Evolutionary conservation across 352 stramenopile genomes (phyloP).

Genomic region (Pythium biforme): DNA sequence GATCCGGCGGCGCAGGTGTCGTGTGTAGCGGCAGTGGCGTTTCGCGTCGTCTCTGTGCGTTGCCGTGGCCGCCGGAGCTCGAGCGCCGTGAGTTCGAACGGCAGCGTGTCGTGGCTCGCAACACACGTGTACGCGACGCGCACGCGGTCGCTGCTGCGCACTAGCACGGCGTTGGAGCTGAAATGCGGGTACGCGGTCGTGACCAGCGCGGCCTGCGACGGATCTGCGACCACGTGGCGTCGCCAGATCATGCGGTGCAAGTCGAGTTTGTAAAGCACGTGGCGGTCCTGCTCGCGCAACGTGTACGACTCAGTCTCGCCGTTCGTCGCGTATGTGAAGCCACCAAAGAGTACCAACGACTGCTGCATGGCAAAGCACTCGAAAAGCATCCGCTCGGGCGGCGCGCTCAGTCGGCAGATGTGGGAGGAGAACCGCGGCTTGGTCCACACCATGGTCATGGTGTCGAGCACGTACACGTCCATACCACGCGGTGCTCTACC

Average conservation of each 20-base stretch:
- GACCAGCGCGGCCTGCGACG: slow-evolving; percentile 14
- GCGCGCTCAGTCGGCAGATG: slow-evolving; percentile 21
- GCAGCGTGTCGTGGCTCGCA: slow-evolving; percentile 8
- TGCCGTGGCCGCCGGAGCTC: slow-evolving; percentile 3
- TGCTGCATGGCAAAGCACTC: slow-evolving; percentile 23
- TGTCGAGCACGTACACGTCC: slow-evolving; percentile 26
- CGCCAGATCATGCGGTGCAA: slow-evolving; percentile 71
- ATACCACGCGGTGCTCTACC: not conserved
- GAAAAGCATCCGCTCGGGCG: slow-evolving; percentile 24
- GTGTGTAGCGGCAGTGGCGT: too few relatives aligned
- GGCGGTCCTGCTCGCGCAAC: slow-evolving; percentile 5
- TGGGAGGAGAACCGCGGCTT: slow-evolving; percentile 26
- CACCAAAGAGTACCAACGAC: slow-evolving; percentile 23
- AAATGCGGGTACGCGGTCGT: slow-evolving; percentile 4
- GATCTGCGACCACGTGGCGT: slow-evolving; percentile 30
- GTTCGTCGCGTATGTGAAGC: slow-evolving; percentile 22
- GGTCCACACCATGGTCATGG: slow-evolving; percentile 29
- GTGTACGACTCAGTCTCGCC: slow-evolving; percentile 23
- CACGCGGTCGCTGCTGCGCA: not conserved
- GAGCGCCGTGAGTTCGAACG: slow-evolving; percentile 37
- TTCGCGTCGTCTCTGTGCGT: not conserved
- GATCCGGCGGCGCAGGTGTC: not conserved
- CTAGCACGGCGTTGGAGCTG: slow-evolving; percentile 32
- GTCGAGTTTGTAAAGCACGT: slow-evolving; percentile 58
- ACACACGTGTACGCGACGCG: slow-evolving; percentile 28